A percentile compares a stretch with the other conserved stretches of the same genome.
Conservation (phyloP, 306 rosid genomes). For the Glycyrrhiza uralensis region DNA sequence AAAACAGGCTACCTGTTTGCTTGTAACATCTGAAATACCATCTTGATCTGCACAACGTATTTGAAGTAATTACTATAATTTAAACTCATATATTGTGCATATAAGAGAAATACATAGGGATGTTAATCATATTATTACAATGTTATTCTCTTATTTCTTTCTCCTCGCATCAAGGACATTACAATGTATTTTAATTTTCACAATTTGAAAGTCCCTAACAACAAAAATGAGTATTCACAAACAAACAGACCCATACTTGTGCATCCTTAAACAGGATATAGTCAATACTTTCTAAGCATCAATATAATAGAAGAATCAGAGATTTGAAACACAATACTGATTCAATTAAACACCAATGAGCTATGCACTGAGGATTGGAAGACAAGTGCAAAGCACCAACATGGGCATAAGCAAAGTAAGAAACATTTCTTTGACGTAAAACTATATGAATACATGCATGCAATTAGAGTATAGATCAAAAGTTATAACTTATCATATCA, state of each 20-base stretch:
- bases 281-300: not conserved
- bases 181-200: not conserved
- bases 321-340: not conserved
- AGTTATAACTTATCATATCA: not conserved
- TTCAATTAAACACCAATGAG: not conserved
- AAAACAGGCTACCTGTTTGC: conserved; percentile 44
- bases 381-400: not conserved
- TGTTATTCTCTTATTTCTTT: not conserved
- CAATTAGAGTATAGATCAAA: not conserved
- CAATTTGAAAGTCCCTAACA: not conserved
- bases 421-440: not conserved
- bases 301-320: not conserved
- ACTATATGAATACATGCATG: not conserved
- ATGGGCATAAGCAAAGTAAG: not conserved
- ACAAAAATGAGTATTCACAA: not conserved
- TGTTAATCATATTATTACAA: not conserved
- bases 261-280: not conserved
- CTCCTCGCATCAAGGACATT: not conserved
- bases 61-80: conserved; percentile 19
- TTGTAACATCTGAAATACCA: conserved; percentile 33
- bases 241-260: not conserved
- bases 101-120: not conserved
- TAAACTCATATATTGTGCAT: not conserved
- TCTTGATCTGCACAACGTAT: conserved; percentile 56
- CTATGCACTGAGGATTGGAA: not conserved